Percentiles rank a stretch among this genome's conserved stretches.
Conservation (phyloP, 2,329 filamentous ascomycete species). For the Trichophyton verrucosum region DNA sequence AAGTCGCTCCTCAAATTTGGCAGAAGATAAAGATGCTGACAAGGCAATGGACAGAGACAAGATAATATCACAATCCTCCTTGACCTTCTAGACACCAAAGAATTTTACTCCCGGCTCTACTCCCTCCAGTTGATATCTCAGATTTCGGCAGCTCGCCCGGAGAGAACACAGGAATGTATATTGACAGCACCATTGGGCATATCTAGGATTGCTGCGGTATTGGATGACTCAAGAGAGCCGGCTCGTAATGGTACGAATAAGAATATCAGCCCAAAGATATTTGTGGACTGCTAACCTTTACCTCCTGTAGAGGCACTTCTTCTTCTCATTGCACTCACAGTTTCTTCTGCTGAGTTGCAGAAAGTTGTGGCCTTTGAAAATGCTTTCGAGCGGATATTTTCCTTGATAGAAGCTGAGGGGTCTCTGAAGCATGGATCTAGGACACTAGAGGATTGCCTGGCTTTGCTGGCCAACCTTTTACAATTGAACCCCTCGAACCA, state of each 20-base stretch:
- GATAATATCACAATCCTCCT: slow-evolving; percentile 89
- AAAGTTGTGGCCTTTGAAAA: slow-evolving; percentile 94
- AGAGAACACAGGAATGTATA: slow-evolving; percentile 89
- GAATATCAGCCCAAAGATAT: too few relatives aligned
- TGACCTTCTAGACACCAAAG: slow-evolving; percentile 71
- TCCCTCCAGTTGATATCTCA: slow-evolving; percentile 78
- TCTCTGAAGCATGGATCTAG: slow-evolving; percentile 71
- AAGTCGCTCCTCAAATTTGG: slow-evolving; percentile 17
- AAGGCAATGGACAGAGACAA: slow-evolving; percentile 54
- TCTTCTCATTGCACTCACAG: slow-evolving; percentile 79
- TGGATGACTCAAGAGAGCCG: slow-evolving; percentile 78
- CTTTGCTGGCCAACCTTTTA: slow-evolving; percentile 78
- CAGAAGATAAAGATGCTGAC: background rate
- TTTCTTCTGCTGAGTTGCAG: slow-evolving; percentile 75
- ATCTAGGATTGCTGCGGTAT: slow-evolving; percentile 65
- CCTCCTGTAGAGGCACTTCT: slow-evolving; percentile 53
- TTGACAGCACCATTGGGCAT: slow-evolving; percentile 81
- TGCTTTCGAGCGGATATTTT: slow-evolving; percentile 78
- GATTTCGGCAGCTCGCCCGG: slow-evolving; percentile 71
- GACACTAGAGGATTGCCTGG: slow-evolving; percentile 83
- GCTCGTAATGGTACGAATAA: slow-evolving; percentile 54
- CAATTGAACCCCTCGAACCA: slow-evolving; percentile 84
- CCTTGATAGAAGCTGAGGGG: slow-evolving; percentile 69
- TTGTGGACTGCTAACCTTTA: background rate
- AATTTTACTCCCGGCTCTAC: slow-evolving; percentile 87